These are phyloP conservation scores for Peltaster fructicola DNA, from an alignment of 2,329 filamentous ascomycete genomes.

Conservation along the genomic window DNA sequence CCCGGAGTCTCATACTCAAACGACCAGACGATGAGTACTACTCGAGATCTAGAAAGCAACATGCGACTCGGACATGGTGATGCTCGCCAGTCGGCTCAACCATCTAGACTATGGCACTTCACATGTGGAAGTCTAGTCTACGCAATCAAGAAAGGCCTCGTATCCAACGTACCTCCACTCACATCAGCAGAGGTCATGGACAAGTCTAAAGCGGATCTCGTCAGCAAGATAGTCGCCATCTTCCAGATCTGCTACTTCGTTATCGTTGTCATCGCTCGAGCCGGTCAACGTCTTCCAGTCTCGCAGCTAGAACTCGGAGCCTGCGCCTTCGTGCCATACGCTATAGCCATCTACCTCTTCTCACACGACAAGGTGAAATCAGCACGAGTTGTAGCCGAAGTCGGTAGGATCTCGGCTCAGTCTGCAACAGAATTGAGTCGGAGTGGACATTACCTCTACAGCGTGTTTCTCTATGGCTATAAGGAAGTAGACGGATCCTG, in stretches of 20 bases:
- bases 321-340: slow-evolving; percentile 1
- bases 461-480: too few species aligned
- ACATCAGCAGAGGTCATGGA: slow-evolving; percentile 16
- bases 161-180: slow-evolving; percentile 1
- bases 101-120: background rate
- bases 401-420: too few species aligned
- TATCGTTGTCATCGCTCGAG: slow-evolving; percentile 1
- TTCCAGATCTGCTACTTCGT: slow-evolving; percentile 3
- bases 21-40: too few species aligned
- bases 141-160: background rate
- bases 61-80: background rate
- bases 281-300: background rate
- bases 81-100: background rate
- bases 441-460: too few species aligned
- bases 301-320: slow-evolving; percentile 4
- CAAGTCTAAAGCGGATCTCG: slow-evolving; percentile 21
- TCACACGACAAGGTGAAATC: slow-evolving; percentile 2
- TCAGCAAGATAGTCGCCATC: slow-evolving; percentile 15
- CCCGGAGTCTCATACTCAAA: too few species aligned
- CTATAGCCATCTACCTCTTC: slow-evolving; percentile 1
- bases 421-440: too few species aligned
- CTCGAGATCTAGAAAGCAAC: too few species aligned
- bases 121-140: slow-evolving; percentile 7
- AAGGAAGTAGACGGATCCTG: too few species aligned
- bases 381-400: too few species aligned